phyloP scores from a whole-genome alignment of 495 filamentous ascomycete genomes.

The Neurospora tetraspora region DNA sequence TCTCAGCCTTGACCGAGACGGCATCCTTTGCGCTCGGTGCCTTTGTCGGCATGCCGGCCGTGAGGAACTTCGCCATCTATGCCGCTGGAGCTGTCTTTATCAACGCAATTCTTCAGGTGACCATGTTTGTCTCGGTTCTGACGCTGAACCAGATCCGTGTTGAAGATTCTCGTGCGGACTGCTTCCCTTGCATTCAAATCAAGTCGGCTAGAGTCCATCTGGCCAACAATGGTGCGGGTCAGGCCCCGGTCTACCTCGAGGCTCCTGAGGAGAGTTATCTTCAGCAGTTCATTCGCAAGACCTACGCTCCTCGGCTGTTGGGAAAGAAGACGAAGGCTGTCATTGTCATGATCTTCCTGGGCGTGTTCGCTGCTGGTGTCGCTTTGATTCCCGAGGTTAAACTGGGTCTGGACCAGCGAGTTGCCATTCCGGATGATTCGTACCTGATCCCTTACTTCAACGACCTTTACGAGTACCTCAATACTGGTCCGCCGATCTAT shows the following conservation, averaged over 20 bases:
- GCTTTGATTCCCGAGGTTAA: constrained; percentile 75
- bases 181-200: constrained; percentile 78
- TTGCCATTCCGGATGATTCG: constrained; percentile 84
- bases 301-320: constrained; percentile 75
- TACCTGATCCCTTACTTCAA: constrained; percentile 94
- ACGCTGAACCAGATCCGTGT: constrained; percentile 82
- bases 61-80: constrained; percentile 93
- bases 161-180: constrained; percentile 80
- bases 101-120: constrained; percentile 89
- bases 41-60: constrained; percentile 93
- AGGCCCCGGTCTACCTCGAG: constrained; percentile 42
- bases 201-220: constrained; percentile 48
- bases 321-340: constrained; percentile 65
- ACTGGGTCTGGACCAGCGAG: constrained; percentile 86
- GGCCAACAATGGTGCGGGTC: constrained; percentile 24
- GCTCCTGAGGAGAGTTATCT: constrained; percentile 70
- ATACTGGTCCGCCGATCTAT: constrained; percentile 86
- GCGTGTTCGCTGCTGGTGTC: constrained; percentile 74
- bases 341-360: constrained; percentile 71
- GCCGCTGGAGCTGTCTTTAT: constrained; percentile 94
- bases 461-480: constrained; percentile 87
- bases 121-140: constrained; percentile 89
- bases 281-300: constrained; percentile 76
- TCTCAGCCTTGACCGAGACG: constrained; percentile 88
- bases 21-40: constrained; percentile 86